Percentiles rank a stretch among this genome's conserved stretches.
phyloP scores from a whole-genome alignment of 352 stramenopile species.

The Globisporangium heterothallicum region DNA sequence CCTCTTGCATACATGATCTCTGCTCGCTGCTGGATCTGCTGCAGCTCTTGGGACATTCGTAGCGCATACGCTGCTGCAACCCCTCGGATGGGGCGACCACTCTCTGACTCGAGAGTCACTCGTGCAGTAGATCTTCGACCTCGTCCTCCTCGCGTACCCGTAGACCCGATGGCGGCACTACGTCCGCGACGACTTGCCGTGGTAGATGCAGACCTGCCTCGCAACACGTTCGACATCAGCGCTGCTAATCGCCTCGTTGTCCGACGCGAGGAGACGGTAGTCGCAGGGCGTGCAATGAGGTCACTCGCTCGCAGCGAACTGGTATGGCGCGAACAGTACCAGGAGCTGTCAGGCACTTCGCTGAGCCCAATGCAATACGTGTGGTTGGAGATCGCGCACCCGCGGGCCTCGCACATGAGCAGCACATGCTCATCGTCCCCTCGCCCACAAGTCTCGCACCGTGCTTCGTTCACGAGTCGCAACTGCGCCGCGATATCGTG shows the following conservation, averaged over 20 bases:
- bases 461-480: slow-evolving; percentile 61
- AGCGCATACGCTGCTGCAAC: slow-evolving; percentile 61
- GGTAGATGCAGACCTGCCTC: slow-evolving; percentile 10
- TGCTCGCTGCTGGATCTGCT: slow-evolving; percentile 59
- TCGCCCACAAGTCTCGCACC: slow-evolving; percentile 64
- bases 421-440: slow-evolving; percentile 79
- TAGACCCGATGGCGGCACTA: slow-evolving; percentile 5
- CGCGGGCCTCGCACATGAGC: slow-evolving; percentile 63
- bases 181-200: slow-evolving; percentile 5
- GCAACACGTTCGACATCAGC: slow-evolving; percentile 71
- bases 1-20: slow-evolving; percentile 72
- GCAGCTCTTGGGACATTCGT: slow-evolving; percentile 74
- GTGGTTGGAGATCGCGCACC: slow-evolving; percentile 60
- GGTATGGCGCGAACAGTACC: slow-evolving; percentile 62
- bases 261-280: slow-evolving; percentile 56
- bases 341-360: slow-evolving; percentile 50
- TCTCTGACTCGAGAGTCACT: slow-evolving; percentile 25
- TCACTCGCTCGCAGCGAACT: slow-evolving; percentile 42
- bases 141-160: slow-evolving; percentile 9
- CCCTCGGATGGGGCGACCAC: slow-evolving; percentile 44
- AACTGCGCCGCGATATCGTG: slow-evolving; percentile 66
- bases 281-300: slow-evolving; percentile 41
- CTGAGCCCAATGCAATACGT: slow-evolving; percentile 70
- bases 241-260: slow-evolving; percentile 55
- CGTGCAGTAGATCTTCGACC: slow-evolving; percentile 7